Conservation (phyloP, 2,329 filamentous ascomycete genomes). For the Teratosphaeriaceae sp. region DNA sequence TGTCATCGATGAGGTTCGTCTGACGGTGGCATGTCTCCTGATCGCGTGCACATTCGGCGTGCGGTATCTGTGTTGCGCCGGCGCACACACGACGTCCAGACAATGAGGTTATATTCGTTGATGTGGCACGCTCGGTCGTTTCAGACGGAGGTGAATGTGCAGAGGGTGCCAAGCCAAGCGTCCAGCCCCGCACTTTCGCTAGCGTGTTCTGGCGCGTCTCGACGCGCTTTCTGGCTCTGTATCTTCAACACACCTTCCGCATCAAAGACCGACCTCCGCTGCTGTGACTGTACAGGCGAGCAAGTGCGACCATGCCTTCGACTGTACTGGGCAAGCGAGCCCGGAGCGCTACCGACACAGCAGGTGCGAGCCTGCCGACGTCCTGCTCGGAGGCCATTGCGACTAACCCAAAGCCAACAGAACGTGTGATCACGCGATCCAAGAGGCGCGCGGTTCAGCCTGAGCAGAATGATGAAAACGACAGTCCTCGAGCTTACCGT, state of each 20-base stretch:
- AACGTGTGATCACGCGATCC: constrained; percentile 28
- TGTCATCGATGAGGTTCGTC: too few species aligned
- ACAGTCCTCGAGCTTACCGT: constrained; percentile 47
- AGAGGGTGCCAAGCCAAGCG: too few species aligned
- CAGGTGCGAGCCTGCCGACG: constrained; percentile 27
- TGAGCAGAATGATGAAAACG: constrained; percentile 60
- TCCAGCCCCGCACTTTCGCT: too few species aligned
- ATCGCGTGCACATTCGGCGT: too few species aligned
- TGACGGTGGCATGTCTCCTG: too few species aligned
- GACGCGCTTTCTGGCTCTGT: not conserved
- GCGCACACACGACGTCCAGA: too few species aligned
- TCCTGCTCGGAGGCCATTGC: constrained; percentile 3
- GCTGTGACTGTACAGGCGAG: not conserved
- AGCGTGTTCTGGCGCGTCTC: not conserved
- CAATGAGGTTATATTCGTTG: too few species aligned
- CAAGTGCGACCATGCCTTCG: constrained; percentile 25
- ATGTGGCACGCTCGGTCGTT: too few species aligned
- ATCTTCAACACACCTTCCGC: constrained; percentile 1
- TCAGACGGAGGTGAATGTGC: too few species aligned
- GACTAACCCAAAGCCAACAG: constrained; percentile 2
- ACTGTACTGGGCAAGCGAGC: constrained; percentile 41
- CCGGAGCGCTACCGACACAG: constrained; percentile 27
- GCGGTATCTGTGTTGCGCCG: too few species aligned
- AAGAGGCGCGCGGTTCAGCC: constrained; percentile 40
- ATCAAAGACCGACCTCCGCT: not conserved